Base-by-base conservation (phyloP, 2,329 filamentous ascomycete species). In the Dactylellina leptospora region DNA sequence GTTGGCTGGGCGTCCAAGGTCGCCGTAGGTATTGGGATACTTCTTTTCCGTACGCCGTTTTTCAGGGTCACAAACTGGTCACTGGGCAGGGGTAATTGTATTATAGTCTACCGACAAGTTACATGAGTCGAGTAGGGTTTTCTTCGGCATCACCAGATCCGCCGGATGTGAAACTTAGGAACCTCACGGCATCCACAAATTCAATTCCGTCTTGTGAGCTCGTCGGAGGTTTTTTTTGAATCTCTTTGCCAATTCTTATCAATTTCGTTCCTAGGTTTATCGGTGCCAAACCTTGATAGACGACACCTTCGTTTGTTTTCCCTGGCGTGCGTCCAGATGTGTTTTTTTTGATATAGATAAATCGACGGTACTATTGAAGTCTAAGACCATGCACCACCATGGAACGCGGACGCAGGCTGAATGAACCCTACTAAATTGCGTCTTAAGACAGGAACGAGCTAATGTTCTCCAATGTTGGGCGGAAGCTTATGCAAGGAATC, bases 1-100 rank as follows among this genome's bases (percentile, higher is more conserved):
- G 28, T 48, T 25, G 36, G 36, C 62, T 23, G 33, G 53, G 62
- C 27, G 6, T 50, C 40, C 36, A 40, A 40, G 56, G 50, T 56
- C 64, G 48, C 64, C 64, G 64, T 55, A 42, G 56, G 38, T 33
- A 16, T 48, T 62, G 64, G 61, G 54, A 58, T 40, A 58, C 30
- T 70, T 62, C 48, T 23, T n/a, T n/a, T n/a, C n/a, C n/a, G n/a
- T 56, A 16, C 23, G n/a, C 20, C 36, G 27, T 27, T n/a, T n/a
- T n/a, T 50, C 45, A 48, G 28, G 28, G 48, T 48, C 38, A 27
- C n/a, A 44, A 30, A 44, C 16, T 53, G 28, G 25, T 48, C 45
- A 16, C 33, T 47, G 47, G 63, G 36, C 40, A 18, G 22, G 18
- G 53, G 44, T 6, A 45, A 16, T 40, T 16, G 33, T 56, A 33